These are phyloP conservation scores for Polygonum maritimum DNA, from an alignment of 148 eudicot genomes.

Conservation along the genomic window DNA sequence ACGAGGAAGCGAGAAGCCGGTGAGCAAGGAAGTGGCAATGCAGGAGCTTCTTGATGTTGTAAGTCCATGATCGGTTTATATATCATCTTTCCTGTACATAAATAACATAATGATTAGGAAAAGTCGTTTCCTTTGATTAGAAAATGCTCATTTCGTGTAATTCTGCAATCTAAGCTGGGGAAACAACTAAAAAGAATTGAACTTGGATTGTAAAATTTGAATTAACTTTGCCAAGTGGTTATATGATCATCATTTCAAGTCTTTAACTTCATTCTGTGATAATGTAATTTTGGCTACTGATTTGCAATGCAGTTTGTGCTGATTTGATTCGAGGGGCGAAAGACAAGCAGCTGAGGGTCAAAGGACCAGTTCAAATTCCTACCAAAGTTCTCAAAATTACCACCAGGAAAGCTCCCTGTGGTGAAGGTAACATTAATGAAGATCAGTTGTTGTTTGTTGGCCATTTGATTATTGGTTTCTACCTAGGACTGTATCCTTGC, in stretches of 20 bases:
- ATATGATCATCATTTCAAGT: too few species aligned
- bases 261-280: too few species aligned
- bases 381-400: slow-evolving; percentile 23
- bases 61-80: slow-evolving; percentile 13
- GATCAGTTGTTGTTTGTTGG: too few species aligned
- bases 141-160: too few species aligned
- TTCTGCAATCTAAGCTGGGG: not conserved
- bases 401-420: slow-evolving; percentile 28
- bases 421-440: slow-evolving; percentile 16
- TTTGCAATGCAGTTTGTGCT: slow-evolving; percentile 17
- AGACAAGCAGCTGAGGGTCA: slow-evolving; percentile 16
- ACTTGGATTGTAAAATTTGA: too few species aligned
- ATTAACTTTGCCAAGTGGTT: too few species aligned
- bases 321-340: slow-evolving; percentile 24
- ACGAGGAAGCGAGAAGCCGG: slow-evolving; percentile 53
- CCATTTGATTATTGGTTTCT: too few species aligned
- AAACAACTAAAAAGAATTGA: not conserved
- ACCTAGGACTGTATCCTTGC: too few species aligned
- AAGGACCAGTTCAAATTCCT: slow-evolving; percentile 24
- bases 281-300: not conserved
- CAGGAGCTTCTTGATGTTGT: slow-evolving; percentile 88
- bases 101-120: too few species aligned
- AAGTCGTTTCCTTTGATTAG: too few species aligned
- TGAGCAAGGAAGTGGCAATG: slow-evolving; percentile 64
- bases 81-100: too few species aligned